Evolutionary conservation across 257 asterid species (phyloP).

Genomic region (Nicotiana benthamiana): DNA sequence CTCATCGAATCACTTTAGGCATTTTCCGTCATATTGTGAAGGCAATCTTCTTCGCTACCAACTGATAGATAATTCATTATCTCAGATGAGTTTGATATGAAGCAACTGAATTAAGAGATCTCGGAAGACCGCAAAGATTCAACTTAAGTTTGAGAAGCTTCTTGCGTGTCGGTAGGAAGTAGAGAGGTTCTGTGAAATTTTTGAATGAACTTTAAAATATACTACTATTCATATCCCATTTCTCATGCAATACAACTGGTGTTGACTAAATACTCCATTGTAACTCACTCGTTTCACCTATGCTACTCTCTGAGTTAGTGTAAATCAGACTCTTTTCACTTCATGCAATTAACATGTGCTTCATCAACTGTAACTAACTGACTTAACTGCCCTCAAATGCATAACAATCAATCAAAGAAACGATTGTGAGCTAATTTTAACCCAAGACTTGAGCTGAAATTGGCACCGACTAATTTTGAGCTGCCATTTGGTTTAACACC

Average conservation of each 20-base stretch:
- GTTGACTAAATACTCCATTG: neutral
- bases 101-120: neutral
- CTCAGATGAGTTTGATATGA: neutral
- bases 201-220: neutral
- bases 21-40: too few species aligned
- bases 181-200: neutral
- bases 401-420: too few species aligned
- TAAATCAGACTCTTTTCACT: neutral
- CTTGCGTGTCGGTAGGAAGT: neutral
- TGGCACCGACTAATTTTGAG: too few species aligned
- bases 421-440: too few species aligned
- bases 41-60: too few species aligned
- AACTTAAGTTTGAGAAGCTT: neutral
- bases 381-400: too few species aligned
- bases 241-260: neutral
- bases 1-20: too few species aligned
- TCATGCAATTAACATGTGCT: neutral
- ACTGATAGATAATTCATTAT: too few species aligned
- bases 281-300: neutral
- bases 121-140: neutral
- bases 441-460: too few species aligned
- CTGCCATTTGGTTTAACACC: neutral
- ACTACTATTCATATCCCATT: neutral
- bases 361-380: too few species aligned
- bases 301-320: neutral